A percentile compares a stretch with the other conserved stretches of the same genome.
phyloP scores from a whole-genome alignment of 2,329 filamentous ascomycete genomes.

The Cladosporium sphaerospermum region DNA sequence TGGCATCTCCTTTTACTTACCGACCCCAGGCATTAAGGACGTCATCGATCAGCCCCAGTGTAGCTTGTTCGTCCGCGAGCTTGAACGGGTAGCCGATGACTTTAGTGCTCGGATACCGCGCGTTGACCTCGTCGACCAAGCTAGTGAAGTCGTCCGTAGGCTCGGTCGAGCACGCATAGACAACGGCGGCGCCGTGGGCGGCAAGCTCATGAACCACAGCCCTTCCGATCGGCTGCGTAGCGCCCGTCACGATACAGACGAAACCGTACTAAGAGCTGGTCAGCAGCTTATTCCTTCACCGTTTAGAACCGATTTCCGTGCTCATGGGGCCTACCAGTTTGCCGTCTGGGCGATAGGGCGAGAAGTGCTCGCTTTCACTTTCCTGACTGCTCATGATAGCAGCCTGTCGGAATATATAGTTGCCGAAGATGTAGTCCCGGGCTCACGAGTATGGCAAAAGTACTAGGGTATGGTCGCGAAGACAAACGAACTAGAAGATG shows the following conservation, averaged over 20 bases:
- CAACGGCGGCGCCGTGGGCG: slow-evolving; percentile 58
- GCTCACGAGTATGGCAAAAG: no score
- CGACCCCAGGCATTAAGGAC: slow-evolving; percentile 54
- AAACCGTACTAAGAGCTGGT: slow-evolving; percentile 47
- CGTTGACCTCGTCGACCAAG: slow-evolving; percentile 39
- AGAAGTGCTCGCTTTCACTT: slow-evolving; percentile 42
- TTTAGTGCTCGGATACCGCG: slow-evolving; percentile 50
- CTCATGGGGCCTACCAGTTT: slow-evolving; percentile 36
- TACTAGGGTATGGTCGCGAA: no score
- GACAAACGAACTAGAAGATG: no score
- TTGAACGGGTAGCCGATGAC: slow-evolving; percentile 57
- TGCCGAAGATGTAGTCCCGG: no score
- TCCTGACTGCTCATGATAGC: neutral
- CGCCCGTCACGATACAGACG: slow-evolving; percentile 58
- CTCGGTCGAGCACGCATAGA: slow-evolving; percentile 49
- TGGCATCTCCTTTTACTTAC: slow-evolving; percentile 14
- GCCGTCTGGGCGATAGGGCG: slow-evolving; percentile 52
- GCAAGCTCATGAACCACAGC: slow-evolving; percentile 56
- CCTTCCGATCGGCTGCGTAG: slow-evolving; percentile 54
- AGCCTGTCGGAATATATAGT: no score
- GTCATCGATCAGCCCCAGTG: slow-evolving; percentile 56
- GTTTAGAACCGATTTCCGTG: neutral
- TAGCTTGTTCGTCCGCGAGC: slow-evolving; percentile 54
- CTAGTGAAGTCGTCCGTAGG: slow-evolving; percentile 37
- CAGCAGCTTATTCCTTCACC: neutral